Evolutionary conservation across 768 basidiomycete genomes (phyloP).

Genomic region (Phaffia australis): DNA sequence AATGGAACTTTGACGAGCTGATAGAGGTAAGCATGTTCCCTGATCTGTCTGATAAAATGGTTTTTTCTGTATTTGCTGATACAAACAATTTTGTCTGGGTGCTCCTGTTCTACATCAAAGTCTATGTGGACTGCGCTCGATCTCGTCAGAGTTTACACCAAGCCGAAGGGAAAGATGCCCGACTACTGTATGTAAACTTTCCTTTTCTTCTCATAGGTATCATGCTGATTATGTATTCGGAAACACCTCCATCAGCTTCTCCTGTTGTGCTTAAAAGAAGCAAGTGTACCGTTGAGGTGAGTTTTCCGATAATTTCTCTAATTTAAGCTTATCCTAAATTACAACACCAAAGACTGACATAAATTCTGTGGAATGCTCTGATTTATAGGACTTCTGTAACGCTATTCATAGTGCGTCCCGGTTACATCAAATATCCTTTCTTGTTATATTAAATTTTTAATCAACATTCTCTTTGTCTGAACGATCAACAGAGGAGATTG

Average conservation of each 20-base stretch:
- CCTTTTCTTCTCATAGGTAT: background rate
- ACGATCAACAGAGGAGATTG: slow-evolving; percentile 51
- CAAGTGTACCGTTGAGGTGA: slow-evolving; percentile 49
- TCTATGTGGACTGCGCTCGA: slow-evolving; percentile 89
- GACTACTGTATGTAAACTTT: slow-evolving; percentile 55
- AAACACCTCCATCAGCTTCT: background rate
- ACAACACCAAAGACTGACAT: too few relatives aligned
- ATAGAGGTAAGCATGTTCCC: slow-evolving; percentile 43
- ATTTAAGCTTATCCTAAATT: too few relatives aligned
- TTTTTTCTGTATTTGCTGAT: background rate
- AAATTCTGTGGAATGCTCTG: too few relatives aligned
- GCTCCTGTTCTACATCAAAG: background rate
- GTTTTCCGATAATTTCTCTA: slow-evolving; percentile 3
- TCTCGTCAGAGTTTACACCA: slow-evolving; percentile 88
- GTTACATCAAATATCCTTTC: background rate
- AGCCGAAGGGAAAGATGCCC: slow-evolving; percentile 78
- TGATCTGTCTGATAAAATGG: background rate
- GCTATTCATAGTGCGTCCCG: slow-evolving; percentile 58
- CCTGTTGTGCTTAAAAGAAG: slow-evolving; percentile 66
- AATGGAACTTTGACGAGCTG: slow-evolving; percentile 95
- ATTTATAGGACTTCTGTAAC: slow-evolving; percentile 1
- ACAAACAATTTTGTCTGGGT: background rate
- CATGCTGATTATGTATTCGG: background rate
- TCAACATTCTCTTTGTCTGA: background rate
- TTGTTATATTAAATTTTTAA: background rate